Conservation (phyloP, 192 early-diverging fungal species). For the Coemansia erecta region DNA sequence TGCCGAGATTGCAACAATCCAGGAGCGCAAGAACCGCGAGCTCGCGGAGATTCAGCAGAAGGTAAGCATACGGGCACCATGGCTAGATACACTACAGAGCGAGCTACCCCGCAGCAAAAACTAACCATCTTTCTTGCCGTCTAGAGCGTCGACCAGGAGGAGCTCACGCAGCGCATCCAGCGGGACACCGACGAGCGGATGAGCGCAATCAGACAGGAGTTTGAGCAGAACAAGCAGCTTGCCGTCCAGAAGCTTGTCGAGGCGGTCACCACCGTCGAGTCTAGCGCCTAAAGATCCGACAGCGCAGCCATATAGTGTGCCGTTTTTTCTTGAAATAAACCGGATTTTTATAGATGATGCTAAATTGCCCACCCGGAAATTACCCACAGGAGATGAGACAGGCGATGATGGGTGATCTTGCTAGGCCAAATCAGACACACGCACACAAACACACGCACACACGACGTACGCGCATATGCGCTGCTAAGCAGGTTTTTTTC, state of each 20-base stretch:
- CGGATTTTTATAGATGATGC: neutral
- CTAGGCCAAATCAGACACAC: neutral
- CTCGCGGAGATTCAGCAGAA: constrained; percentile 39
- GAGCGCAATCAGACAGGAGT: constrained; percentile 25
- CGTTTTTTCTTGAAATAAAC: neutral
- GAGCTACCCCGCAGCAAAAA: no score
- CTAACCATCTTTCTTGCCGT: neutral
- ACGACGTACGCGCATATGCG: neutral
- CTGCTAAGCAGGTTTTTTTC: neutral
- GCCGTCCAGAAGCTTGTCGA: constrained; percentile 35
- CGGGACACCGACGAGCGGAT: constrained; percentile 37
- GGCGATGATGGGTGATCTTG: neutral
- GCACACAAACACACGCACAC: neutral
- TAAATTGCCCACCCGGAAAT: neutral
- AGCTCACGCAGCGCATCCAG: constrained; percentile 32
- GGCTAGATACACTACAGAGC: neutral
- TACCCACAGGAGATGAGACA: neutral
- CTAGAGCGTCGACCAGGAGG: constrained; percentile 37
- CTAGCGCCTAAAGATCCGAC: neutral
- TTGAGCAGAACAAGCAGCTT: constrained; percentile 41
- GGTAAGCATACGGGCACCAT: neutral
- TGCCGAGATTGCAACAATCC: constrained; percentile 87
- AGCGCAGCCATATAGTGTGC: neutral
- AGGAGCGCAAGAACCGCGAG: constrained; percentile 80
- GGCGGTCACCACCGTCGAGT: constrained; percentile 21